phyloP scores from a whole-genome alignment of 352 stramenopile genomes.

The Globisporangium yorkense region DNA sequence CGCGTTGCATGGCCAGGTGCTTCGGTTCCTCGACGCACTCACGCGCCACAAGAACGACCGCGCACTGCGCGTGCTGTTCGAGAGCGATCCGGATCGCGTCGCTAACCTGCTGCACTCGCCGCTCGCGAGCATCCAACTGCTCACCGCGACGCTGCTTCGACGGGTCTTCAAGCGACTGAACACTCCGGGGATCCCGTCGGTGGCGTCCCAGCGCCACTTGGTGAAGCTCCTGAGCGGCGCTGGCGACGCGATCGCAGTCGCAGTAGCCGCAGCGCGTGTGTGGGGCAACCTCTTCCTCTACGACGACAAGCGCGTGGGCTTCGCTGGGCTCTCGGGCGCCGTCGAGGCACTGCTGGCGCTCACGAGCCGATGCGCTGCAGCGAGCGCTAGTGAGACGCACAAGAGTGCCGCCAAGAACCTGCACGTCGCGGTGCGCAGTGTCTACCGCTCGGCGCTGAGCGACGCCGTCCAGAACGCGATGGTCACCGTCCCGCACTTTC shows the following conservation, averaged over 20 bases:
- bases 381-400: not conserved
- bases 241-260: slow-evolving; percentile 10
- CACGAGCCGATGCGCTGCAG: slow-evolving; percentile 15
- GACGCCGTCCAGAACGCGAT: slow-evolving; percentile 27
- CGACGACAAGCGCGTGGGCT: slow-evolving; percentile 45
- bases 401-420: slow-evolving; percentile 19
- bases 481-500: slow-evolving; percentile 33
- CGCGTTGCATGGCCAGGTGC: slow-evolving; percentile 35
- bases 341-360: slow-evolving; percentile 37
- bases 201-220: slow-evolving; percentile 37
- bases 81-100: slow-evolving; percentile 40
- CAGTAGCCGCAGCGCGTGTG: slow-evolving; percentile 33
- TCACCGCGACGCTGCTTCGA: slow-evolving; percentile 32
- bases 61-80: slow-evolving; percentile 38
- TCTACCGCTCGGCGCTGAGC: slow-evolving; percentile 19
- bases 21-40: slow-evolving; percentile 41
- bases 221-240: slow-evolving; percentile 23
- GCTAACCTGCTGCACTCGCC: slow-evolving; percentile 47
- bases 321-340: slow-evolving; percentile 30
- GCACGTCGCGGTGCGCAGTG: slow-evolving; percentile 22
- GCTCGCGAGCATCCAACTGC: slow-evolving; percentile 20
- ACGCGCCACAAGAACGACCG: slow-evolving; percentile 41
- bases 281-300: slow-evolving; percentile 62
- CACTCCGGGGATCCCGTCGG: slow-evolving; percentile 25
- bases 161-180: slow-evolving; percentile 61